These are phyloP conservation scores for Cymbopogon flexuosus DNA, from an alignment of 202 grass and related monocot genomes.

Conservation along the genomic window DNA sequence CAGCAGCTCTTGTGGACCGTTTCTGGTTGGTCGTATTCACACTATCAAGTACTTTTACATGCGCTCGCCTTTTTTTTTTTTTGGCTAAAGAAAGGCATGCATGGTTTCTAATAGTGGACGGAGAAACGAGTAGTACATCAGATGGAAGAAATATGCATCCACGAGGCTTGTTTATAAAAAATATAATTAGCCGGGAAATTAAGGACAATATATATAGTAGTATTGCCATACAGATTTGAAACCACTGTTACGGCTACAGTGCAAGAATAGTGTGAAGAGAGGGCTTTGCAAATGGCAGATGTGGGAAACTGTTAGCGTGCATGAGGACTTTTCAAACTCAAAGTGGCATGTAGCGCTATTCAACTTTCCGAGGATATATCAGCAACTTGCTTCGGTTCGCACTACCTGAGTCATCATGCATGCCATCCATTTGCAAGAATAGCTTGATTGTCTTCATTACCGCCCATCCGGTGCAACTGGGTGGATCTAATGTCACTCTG, in stretches of 20 bases:
- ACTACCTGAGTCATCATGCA: neutral
- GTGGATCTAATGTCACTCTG: neutral
- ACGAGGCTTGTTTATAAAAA: too few relatives aligned
- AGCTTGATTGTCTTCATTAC: neutral
- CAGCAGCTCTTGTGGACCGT: conserved; percentile 12
- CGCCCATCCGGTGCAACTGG: neutral
- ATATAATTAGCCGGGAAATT: too few relatives aligned
- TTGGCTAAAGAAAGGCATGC: too few relatives aligned
- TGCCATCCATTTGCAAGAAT: neutral
- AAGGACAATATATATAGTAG: neutral
- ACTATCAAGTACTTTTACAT: neutral
- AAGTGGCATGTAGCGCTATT: neutral
- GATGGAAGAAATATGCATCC: neutral
- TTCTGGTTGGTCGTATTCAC: neutral
- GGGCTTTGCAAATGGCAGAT: neutral
- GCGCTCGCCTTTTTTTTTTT: too few relatives aligned
- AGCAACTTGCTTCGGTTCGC: neutral
- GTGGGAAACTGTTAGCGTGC: neutral
- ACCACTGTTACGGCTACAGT: too few relatives aligned
- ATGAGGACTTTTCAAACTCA: neutral
- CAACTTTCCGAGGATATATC: neutral
- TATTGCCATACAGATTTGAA: neutral
- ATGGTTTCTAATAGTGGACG: too few relatives aligned
- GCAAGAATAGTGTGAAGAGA: neutral
- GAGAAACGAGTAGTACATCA: neutral